These are phyloP conservation scores for Dothideomycetes sp. DNA, from an alignment of 2,329 filamentous ascomycete species.

Conservation along the genomic window DNA sequence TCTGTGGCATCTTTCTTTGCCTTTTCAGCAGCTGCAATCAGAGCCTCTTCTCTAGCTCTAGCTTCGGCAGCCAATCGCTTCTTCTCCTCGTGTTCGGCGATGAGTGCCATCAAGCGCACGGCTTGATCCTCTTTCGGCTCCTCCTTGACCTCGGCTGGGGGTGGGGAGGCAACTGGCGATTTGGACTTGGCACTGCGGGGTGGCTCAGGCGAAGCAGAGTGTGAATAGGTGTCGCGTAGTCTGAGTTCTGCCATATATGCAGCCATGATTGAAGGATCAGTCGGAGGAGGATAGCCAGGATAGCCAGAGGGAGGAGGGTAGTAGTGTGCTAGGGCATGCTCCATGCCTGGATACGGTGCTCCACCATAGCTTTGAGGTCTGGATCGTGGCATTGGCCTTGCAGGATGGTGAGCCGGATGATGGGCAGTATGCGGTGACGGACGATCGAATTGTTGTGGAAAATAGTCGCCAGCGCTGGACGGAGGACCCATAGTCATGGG, in stretches of 20 bases:
- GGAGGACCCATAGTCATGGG: slow-evolving; percentile 7
- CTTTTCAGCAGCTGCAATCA: not conserved
- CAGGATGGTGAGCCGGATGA: not conserved
- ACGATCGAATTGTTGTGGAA: not conserved
- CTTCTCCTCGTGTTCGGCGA: slow-evolving; percentile 9
- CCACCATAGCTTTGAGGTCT: not conserved
- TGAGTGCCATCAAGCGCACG: not conserved
- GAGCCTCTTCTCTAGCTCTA: not conserved
- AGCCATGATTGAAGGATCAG: too few species aligned
- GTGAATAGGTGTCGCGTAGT: not conserved
- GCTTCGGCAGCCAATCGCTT: not conserved
- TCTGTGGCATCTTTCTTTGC: slow-evolving; percentile 7
- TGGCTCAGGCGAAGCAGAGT: slow-evolving; percentile 10
- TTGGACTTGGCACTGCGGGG: slow-evolving; percentile 12
- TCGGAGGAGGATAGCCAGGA: not conserved
- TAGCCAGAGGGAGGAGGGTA: not conserved
- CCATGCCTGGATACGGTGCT: not conserved
- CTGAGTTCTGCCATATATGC: too few species aligned
- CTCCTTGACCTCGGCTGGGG: slow-evolving; percentile 13
- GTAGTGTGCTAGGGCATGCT: not conserved
- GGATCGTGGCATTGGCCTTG: not conserved
- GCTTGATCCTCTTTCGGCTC: slow-evolving; percentile 25
- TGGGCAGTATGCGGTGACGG: not conserved
- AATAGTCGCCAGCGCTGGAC: not conserved
- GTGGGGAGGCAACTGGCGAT: slow-evolving; percentile 14